A percentile compares a stretch with the other conserved stretches of the same genome.
phyloP scores from a whole-genome alignment of 495 filamentous ascomycete genomes.

The Staphylotrichum longicolle region DNA sequence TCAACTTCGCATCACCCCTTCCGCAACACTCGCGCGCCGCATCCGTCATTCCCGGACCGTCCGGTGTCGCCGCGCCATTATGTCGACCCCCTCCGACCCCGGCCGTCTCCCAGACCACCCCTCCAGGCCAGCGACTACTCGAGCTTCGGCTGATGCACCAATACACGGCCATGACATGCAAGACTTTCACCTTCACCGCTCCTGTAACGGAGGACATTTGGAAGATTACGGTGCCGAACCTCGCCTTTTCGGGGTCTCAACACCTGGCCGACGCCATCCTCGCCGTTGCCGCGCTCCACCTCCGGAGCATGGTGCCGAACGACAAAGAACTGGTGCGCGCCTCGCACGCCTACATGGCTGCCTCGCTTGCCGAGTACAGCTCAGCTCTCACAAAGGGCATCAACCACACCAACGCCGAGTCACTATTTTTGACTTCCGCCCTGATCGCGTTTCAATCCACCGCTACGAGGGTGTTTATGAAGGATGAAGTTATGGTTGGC shows the following conservation, averaged over 20 bases:
- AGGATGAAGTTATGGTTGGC: slow-evolving; percentile 38
- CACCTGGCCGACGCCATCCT: slow-evolving; percentile 56
- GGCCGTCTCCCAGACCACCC: slow-evolving; percentile 36
- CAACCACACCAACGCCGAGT: slow-evolving; percentile 51
- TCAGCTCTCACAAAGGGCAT: slow-evolving; percentile 49
- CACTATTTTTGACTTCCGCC: slow-evolving; percentile 53
- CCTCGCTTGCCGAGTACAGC: slow-evolving; percentile 54
- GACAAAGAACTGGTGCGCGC: slow-evolving; percentile 53
- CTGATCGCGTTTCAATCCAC: slow-evolving; percentile 59
- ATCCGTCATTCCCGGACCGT: slow-evolving; percentile 26
- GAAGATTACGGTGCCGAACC: slow-evolving; percentile 52
- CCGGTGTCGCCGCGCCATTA: slow-evolving; percentile 30
- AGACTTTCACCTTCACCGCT: slow-evolving; percentile 50
- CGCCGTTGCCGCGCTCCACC: slow-evolving; percentile 55
- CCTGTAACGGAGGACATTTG: slow-evolving; percentile 51
- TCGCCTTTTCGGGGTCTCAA: slow-evolving; percentile 52
- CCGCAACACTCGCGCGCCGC: slow-evolving; percentile 16
- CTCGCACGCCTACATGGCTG: slow-evolving; percentile 58
- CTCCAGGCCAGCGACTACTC: slow-evolving; percentile 45
- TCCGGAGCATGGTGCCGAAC: slow-evolving; percentile 48
- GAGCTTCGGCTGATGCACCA: slow-evolving; percentile 56
- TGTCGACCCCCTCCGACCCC: slow-evolving; percentile 40
- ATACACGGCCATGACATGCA: slow-evolving; percentile 52
- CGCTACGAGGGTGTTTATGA: slow-evolving; percentile 52
- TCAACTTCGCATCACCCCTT: slow-evolving; percentile 35